These are phyloP conservation scores for Lodderomyces jiufengensis DNA, from an alignment of 1,139 yeast species.

Conservation along the genomic window DNA sequence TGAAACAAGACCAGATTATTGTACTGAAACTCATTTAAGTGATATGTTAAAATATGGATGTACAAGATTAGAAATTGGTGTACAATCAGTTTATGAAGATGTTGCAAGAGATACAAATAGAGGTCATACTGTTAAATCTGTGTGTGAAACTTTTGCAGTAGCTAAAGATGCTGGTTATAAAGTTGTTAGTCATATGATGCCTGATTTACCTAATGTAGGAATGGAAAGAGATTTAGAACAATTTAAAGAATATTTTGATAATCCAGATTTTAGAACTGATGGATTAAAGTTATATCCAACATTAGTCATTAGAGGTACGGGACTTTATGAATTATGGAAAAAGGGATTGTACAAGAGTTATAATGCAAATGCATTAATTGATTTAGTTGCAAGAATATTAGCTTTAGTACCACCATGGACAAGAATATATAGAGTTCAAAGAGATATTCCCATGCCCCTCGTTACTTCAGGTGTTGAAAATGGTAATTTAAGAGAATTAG, in stretches of 20 bases:
- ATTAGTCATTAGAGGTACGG: slow-evolving; percentile 95
- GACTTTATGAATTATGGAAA: slow-evolving; percentile 95
- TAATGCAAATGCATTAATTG: slow-evolving; percentile 91
- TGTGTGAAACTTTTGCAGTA: slow-evolving; percentile 89
- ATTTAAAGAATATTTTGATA: slow-evolving; percentile 92
- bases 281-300: slow-evolving; percentile 96
- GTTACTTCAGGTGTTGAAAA: slow-evolving; percentile 98
- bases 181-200: slow-evolving; percentile 99
- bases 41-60: slow-evolving; percentile 97
- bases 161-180: slow-evolving; percentile 98
- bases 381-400: slow-evolving; percentile 88
- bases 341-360: slow-evolving; percentile 92
- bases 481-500: slow-evolving; percentile 93
- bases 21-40: slow-evolving; percentile 91
- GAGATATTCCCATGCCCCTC: slow-evolving; percentile 99
- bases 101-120: slow-evolving; percentile 98
- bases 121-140: slow-evolving; percentile 96
- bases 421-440: slow-evolving; percentile 93
- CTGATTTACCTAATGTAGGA: slow-evolving; percentile 97
- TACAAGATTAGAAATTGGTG: slow-evolving; percentile 95
- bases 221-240: slow-evolving; percentile 98
- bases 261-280: slow-evolving; percentile 95
- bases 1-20: slow-evolving; percentile 97
- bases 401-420: slow-evolving; percentile 99
- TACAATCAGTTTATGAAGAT: slow-evolving; percentile 95